Conservation (phyloP, 768 basidiomycete species). For the Collybia sp. region DNA sequence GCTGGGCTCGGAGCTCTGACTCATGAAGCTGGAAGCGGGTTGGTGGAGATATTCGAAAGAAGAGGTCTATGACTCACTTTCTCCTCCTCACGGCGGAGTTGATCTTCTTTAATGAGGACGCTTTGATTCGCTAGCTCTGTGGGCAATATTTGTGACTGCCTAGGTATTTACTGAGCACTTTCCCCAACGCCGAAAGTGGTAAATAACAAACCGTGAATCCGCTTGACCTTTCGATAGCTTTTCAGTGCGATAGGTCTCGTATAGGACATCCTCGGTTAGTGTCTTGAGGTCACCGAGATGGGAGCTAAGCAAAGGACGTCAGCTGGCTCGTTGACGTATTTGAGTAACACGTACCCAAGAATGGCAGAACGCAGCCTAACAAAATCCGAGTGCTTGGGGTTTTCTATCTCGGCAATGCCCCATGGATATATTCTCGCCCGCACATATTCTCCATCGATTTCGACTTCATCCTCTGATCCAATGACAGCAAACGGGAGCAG, state of each 20-base stretch:
- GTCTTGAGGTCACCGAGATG: slow-evolving; percentile 84
- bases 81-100: slow-evolving; percentile 83
- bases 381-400: slow-evolving; percentile 89
- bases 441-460: slow-evolving; percentile 73
- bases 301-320: slow-evolving; percentile 38
- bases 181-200: neutral
- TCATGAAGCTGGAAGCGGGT: slow-evolving; percentile 58
- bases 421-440: slow-evolving; percentile 87
- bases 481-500: slow-evolving; percentile 86
- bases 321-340: slow-evolving; percentile 1
- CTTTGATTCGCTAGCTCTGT: slow-evolving; percentile 85
- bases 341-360: slow-evolving; percentile 36
- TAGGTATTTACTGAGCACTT: slow-evolving; percentile 10
- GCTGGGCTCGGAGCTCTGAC: slow-evolving; percentile 79
- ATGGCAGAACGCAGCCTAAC: slow-evolving; percentile 74
- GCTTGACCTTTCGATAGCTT: slow-evolving; percentile 71
- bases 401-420: slow-evolving; percentile 90
- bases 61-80: slow-evolving; percentile 38
- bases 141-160: slow-evolving; percentile 73
- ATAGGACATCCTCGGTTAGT: slow-evolving; percentile 78
- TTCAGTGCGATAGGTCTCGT: slow-evolving; percentile 88
- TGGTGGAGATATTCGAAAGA: neutral
- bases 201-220: slow-evolving; percentile 42
- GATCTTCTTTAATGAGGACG: slow-evolving; percentile 87
- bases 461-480: slow-evolving; percentile 83